Base-by-base conservation (phyloP, 306 rosid genomes). In the Cicer cuneatum region DNA sequence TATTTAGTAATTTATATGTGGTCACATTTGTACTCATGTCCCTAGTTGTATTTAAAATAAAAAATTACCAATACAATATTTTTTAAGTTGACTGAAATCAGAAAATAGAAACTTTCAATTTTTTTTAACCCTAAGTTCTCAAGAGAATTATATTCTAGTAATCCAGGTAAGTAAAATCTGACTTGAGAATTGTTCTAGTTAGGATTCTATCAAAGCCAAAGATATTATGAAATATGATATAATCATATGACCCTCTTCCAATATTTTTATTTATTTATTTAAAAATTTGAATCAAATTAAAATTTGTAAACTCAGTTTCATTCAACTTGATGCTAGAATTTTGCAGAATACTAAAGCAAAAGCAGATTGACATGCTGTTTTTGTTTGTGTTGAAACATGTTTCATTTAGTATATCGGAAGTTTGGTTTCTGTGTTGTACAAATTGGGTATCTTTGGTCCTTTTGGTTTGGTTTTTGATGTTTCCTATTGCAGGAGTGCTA, bases 401-500 rank as follows among this genome's bases (percentile, higher is more conserved):
- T 29, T 29, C 35, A 29, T 29, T 3, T 29, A 29, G 35, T 29
- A 29, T 29, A 29, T 29, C 35, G 5, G 35, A 29, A 3, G 35
- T 29, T 29, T 29, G 5, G 35, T 52, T 63, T 80, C 33, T 6
- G 8, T 40, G 43, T 51, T 19, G 35, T 53, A 56, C 51, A 29
- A 29, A 38, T 38, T 6, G 12, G 19, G 43, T 41, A 47, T 53
- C 11, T 69, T 14, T 5, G 13, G 10, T 72, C 40, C 7, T 35
- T 52, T 11, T 6, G 43, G 14, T 18, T 81, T 51, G 24, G 18
- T 37, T 48, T 63, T 58, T 79, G 70, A 38, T 19, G 38, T 70
- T 59, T 51, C 40, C 42, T 12, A 9, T 65, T 85, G 78, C 86
- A 93, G 98, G 93, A 88, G 38, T 75, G 97, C 97, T 52, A 72